Base-by-base conservation (phyloP, 2,329 filamentous ascomycete species). In the Chaetomiaceae sp. region DNA sequence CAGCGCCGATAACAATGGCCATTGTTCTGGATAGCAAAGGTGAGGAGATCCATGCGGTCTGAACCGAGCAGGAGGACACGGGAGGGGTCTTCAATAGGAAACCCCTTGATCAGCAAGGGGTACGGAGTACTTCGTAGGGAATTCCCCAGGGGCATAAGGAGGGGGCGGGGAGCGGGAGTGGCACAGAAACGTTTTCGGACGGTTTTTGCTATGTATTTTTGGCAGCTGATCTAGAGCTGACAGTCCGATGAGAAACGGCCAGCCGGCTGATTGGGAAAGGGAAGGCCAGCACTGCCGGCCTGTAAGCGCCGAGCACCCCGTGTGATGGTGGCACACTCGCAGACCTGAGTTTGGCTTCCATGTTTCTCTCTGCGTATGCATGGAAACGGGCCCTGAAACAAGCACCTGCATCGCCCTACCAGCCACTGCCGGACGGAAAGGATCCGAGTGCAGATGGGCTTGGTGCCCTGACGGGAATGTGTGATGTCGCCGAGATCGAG, bases 261-360 rank as follows among this genome's bases (percentile, higher is more conserved):
- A 19, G 43, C 11, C 34, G 12, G 38, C 23, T 47, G 44, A 47
- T 47, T 53, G 43, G 49, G 33, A 17, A n/a, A 8, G n/a, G 17
- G 20, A 17, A 6, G n/a, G 29, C 33, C 49, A 29, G 29, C 29
- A 36, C 36, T 53, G 36, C 43, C 43, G 34, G 19, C 17, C 37
- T 47, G 20, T 52, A 54, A 45, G 45, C 51, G 51, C 51, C 47
- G 39, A 33, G 20, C 31, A 29, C n/a, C 27, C 25, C 9, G 33
- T 37, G 51, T 52, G 50, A 52, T 31, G 29, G 47, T 42, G 27
- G 25, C 19, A 19, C 43, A 15, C 23, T 22, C 19, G 31, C 48
- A 44, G 39, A 22, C 17, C 4, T 19, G 34, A n/a, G n/a, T n/a
- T 39, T 14, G 23, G 34, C 34, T 39, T 39, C 23, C 34, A 27